Percentiles rank a stretch among this genome's conserved stretches.
These are phyloP conservation scores for Penicillium paradoxum DNA, from an alignment of 495 filamentous ascomycete species.

Conservation along the genomic window DNA sequence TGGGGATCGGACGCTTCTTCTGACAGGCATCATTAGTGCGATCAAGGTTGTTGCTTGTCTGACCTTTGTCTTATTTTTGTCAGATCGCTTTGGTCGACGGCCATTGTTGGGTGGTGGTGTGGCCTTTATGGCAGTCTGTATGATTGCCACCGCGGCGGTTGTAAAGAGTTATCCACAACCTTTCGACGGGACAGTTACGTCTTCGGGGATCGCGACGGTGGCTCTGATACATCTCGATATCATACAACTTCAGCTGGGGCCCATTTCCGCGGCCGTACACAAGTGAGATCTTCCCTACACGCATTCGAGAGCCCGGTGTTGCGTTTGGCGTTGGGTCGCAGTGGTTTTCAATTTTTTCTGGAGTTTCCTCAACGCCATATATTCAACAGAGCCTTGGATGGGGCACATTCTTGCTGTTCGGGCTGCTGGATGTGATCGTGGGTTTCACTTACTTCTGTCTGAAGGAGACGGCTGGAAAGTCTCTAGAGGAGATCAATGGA, in stretches of 20 bases:
- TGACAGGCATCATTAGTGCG: slow-evolving; percentile 49
- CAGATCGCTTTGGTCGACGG: slow-evolving; percentile 53
- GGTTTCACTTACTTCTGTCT: slow-evolving; percentile 37
- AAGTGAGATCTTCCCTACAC: slow-evolving; percentile 46
- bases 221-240: slow-evolving; percentile 49
- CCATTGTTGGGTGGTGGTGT: slow-evolving; percentile 50
- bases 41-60: slow-evolving; percentile 47
- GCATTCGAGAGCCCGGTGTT: slow-evolving; percentile 47
- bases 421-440: slow-evolving; percentile 35
- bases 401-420: slow-evolving; percentile 49
- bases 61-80: slow-evolving; percentile 48
- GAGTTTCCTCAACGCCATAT: slow-evolving; percentile 47
- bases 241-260: slow-evolving; percentile 42
- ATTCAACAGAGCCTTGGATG: slow-evolving; percentile 44
- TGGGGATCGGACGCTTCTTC: slow-evolving; percentile 34
- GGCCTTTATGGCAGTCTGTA: slow-evolving; percentile 45
- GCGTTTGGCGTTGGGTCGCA: slow-evolving; percentile 44
- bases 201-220: slow-evolving; percentile 40
- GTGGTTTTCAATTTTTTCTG: slow-evolving; percentile 54
- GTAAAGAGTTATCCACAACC: slow-evolving; percentile 44
- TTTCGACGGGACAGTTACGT: slow-evolving; percentile 30
- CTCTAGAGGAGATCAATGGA: slow-evolving; percentile 64
- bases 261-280: slow-evolving; percentile 35
- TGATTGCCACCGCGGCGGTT: slow-evolving; percentile 53
- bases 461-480: slow-evolving; percentile 64